phyloP scores from a whole-genome alignment of 2,329 filamentous ascomycete species.

The Cyphellophora attinorum region DNA sequence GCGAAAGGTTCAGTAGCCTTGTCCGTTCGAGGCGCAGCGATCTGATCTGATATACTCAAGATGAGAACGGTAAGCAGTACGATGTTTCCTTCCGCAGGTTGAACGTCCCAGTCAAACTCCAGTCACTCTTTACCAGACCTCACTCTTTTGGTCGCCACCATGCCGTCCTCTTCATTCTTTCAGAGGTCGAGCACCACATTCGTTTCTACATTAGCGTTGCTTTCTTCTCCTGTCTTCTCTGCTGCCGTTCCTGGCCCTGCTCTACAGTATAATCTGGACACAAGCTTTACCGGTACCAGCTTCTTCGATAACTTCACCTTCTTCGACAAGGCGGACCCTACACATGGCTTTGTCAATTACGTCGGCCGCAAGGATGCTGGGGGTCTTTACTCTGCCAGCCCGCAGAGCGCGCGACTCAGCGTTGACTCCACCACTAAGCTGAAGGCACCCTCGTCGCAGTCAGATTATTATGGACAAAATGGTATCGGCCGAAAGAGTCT shows the following conservation, averaged over 20 bases:
- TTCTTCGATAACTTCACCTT: constrained; percentile 44
- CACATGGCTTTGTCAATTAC: constrained; percentile 42
- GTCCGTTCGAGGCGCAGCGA: no score
- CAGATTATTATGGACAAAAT: constrained; percentile 34
- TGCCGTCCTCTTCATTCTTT: constrained; percentile 20
- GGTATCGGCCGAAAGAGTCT: constrained; percentile 30
- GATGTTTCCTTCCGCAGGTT: no score
- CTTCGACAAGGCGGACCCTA: constrained; percentile 35
- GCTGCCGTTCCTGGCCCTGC: constrained; percentile 8
- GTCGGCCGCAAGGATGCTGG: constrained; percentile 25
- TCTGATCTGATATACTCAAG: no score
- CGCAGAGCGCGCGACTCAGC: constrained; percentile 13
- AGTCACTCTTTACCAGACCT: constrained; percentile 13
- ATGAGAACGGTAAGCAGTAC: no score
- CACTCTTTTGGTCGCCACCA: constrained; percentile 4
- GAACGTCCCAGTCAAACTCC: no score
- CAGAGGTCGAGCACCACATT: constrained; percentile 19
- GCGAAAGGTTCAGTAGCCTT: no score
- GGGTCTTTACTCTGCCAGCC: constrained; percentile 21
- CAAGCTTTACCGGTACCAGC: constrained; percentile 33
- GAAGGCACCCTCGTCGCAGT: constrained; percentile 6
- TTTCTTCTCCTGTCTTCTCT: constrained; percentile 12
- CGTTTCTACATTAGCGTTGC: constrained; percentile 17
- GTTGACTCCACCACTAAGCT: constrained; percentile 15
- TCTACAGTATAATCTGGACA: constrained; percentile 25